phyloP scores from a whole-genome alignment of 495 filamentous ascomycete species.

The Aspergillus nanangensis region DNA sequence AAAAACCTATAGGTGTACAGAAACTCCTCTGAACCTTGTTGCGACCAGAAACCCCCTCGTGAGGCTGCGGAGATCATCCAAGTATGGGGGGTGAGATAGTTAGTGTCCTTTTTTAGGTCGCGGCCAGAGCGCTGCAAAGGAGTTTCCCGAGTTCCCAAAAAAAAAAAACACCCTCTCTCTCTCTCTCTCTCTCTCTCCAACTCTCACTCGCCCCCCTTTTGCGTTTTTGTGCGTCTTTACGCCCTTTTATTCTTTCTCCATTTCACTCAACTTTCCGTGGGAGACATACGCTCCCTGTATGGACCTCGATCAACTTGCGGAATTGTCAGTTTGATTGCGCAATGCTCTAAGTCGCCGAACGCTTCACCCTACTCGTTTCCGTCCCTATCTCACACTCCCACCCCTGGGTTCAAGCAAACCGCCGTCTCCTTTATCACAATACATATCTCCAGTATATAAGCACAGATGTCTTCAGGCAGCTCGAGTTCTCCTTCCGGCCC shows the following conservation, averaged over 20 bases:
- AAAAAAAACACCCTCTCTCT: no score
- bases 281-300: neutral
- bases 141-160: no score
- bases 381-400: neutral
- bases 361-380: conserved; percentile 7
- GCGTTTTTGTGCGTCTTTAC: neutral
- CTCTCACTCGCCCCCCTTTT: neutral
- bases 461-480: conserved; percentile 25
- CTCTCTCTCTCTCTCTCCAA: neutral
- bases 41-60: no score
- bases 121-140: no score
- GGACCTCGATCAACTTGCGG: neutral
- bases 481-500: conserved; percentile 27
- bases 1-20: no score
- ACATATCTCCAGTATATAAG: neutral
- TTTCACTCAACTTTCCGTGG: neutral
- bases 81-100: no score
- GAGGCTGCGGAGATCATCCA: no score
- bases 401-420: neutral
- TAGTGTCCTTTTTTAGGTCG: no score
- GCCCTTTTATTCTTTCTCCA: neutral
- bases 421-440: neutral
- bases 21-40: no score
- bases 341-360: conserved; percentile 12
- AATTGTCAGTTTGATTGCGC: conserved; percentile 4